These are phyloP conservation scores for Eucalyptus guilfoylei DNA, from an alignment of 345 rosid genomes.

Conservation along the genomic window DNA sequence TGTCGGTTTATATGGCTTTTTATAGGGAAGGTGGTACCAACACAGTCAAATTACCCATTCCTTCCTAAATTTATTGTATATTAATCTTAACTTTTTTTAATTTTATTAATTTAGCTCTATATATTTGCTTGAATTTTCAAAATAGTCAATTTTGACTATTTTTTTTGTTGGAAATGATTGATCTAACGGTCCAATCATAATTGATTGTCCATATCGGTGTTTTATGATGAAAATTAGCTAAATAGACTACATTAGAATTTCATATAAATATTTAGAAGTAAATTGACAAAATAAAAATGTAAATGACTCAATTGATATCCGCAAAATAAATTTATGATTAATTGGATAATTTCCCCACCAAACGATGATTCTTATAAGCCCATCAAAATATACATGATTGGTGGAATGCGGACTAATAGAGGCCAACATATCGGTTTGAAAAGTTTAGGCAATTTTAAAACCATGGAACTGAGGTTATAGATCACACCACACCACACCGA, in stretches of 20 bases:
- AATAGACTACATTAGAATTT: accelerated
- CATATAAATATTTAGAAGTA: accelerated
- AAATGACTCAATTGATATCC: background rate
- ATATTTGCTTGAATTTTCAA: background rate
- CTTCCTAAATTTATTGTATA: background rate
- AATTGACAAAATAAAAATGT: background rate
- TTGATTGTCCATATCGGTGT: accelerated
- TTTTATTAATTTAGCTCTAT: background rate
- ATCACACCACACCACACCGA: background rate
- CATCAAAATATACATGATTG: background rate
- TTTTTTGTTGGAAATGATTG: background rate
- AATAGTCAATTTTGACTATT: accelerated
- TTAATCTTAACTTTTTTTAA: background rate
- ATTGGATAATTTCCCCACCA: accelerated
- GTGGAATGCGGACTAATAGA: background rate
- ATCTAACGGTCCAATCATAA: accelerated
- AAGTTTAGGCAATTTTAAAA: background rate
- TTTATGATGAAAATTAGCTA: background rate
- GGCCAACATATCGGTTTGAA: background rate
- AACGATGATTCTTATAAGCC: background rate
- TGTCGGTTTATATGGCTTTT: background rate
- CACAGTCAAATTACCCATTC: background rate
- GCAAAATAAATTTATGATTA: accelerated
- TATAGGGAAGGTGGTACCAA: background rate
- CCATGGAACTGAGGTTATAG: background rate